phyloP scores from a whole-genome alignment of 192 early-diverging fungal species.

The Backusella liffmaniae region DNA sequence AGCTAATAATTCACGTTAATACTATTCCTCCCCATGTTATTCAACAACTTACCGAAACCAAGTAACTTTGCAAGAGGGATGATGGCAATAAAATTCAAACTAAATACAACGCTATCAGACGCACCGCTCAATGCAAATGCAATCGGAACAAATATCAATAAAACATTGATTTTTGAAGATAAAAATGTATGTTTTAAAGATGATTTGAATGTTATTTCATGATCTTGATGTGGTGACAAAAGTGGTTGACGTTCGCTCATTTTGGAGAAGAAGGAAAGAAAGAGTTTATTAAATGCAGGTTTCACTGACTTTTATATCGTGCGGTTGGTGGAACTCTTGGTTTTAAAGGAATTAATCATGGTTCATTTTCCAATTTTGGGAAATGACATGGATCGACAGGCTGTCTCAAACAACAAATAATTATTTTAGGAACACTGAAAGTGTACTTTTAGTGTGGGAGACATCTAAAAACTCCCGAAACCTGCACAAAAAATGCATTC shows the following conservation, averaged over 20 bases:
- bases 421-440: no score
- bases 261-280: not conserved
- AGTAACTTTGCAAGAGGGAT: constrained; percentile 82
- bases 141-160: constrained; percentile 78
- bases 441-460: no score
- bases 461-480: no score
- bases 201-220: constrained; percentile 33
- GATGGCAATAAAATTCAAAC: constrained; percentile 89
- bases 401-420: no score
- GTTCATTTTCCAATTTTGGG: no score
- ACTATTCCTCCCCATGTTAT: no score
- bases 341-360: no score
- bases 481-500: no score
- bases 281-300: not conserved
- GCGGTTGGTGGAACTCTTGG: no score
- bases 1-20: constrained; percentile 31
- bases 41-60: constrained; percentile 25
- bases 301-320: not conserved
- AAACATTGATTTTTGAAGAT: constrained; percentile 65
- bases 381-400: no score
- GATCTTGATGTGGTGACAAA: not conserved
- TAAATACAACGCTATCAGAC: constrained; percentile 66
- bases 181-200: constrained; percentile 47
- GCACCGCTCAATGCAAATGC: constrained; percentile 69
- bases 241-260: constrained; percentile 20